These are phyloP conservation scores for Yamadazyma aaseri DNA, from an alignment of 1,139 yeast species.

Conservation along the genomic window DNA sequence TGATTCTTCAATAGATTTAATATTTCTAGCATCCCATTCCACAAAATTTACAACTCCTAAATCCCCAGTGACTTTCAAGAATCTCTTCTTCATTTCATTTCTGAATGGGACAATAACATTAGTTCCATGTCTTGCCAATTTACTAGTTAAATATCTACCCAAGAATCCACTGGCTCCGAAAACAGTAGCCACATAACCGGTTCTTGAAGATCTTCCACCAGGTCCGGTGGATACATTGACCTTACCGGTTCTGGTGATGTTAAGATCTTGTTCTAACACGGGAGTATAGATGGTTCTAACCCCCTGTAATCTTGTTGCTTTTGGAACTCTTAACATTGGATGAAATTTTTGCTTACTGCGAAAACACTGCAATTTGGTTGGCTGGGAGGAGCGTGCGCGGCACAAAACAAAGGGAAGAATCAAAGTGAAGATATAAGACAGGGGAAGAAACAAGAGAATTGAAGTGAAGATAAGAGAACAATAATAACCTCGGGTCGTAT, in stretches of 20 bases:
- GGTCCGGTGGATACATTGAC: slow-evolving; percentile 67
- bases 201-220: slow-evolving; percentile 84
- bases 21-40: slow-evolving; percentile 79
- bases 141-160: slow-evolving; percentile 71
- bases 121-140: slow-evolving; percentile 81
- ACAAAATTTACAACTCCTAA: slow-evolving; percentile 84
- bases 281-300: slow-evolving; percentile 41
- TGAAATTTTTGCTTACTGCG: slow-evolving; percentile 13
- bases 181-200: slow-evolving; percentile 90
- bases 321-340: slow-evolving; percentile 26
- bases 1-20: slow-evolving; percentile 72
- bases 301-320: slow-evolving; percentile 13
- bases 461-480: too few relatives aligned
- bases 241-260: slow-evolving; percentile 75
- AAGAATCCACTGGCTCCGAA: slow-evolving; percentile 82
- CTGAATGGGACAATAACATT: slow-evolving; percentile 74
- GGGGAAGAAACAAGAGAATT: too few relatives aligned
- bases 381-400: too few relatives aligned
- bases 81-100: slow-evolving; percentile 77
- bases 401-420: too few relatives aligned
- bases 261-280: slow-evolving; percentile 56
- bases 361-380: slow-evolving; percentile 22
- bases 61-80: slow-evolving; percentile 81
- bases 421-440: too few relatives aligned
- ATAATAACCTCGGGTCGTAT: too few relatives aligned